A percentile compares a stretch with the other conserved stretches of the same genome.
Evolutionary conservation across 148 eudicot species (phyloP).

Genomic region (Silene uniflora): DNA sequence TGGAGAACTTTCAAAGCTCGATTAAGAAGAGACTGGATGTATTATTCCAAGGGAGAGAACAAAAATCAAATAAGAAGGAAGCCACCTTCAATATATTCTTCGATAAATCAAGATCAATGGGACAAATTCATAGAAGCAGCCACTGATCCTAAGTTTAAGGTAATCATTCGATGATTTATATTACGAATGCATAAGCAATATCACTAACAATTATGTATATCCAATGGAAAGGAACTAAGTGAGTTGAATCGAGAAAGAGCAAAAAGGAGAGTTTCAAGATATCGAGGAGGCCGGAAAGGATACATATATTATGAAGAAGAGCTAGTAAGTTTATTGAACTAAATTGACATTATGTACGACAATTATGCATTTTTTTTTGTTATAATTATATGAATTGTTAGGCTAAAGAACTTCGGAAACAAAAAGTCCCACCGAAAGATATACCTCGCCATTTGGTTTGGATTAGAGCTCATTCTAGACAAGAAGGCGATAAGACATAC

Average conservation of each 20-base stretch:
- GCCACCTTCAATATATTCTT: slow-evolving; percentile 1
- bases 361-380: not conserved
- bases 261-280: not conserved
- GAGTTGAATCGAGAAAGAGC: not conserved
- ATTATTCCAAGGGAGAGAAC: not conserved
- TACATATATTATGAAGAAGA: slow-evolving; percentile 5
- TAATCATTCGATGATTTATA: not conserved
- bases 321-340: slow-evolving; percentile 3
- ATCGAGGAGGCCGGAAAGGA: slow-evolving; percentile 16
- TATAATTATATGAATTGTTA: not conserved
- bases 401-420: not conserved
- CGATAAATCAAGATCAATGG: slow-evolving; percentile 7
- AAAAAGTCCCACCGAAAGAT: not conserved
- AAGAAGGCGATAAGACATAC: not conserved
- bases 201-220: not conserved
- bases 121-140: not conserved
- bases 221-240: not conserved
- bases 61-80: not conserved
- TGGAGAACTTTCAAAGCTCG: slow-evolving; percentile 14
- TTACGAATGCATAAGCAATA: not conserved
- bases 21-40: not conserved
- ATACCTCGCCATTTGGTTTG: slow-evolving; percentile 13
- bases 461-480: slow-evolving; percentile 4
- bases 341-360: not conserved
- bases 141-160: slow-evolving; percentile 13